A percentile compares a stretch with the other conserved stretches of the same genome.
Conservation (phyloP, 768 basidiomycete genomes). For the Boletus insuetus region DNA sequence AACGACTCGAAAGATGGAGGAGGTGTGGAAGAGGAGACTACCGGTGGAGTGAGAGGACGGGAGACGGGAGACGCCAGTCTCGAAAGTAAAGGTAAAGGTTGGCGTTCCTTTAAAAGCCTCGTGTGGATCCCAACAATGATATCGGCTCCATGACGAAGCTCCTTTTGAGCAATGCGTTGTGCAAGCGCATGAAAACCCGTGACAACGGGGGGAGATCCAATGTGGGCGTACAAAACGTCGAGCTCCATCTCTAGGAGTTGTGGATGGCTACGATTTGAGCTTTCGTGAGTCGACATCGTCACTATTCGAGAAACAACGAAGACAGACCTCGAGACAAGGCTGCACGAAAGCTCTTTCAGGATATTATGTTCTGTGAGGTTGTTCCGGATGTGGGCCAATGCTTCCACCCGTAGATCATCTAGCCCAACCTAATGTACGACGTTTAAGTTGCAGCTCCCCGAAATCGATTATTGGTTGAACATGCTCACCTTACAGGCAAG, state of each 20-base stretch:
- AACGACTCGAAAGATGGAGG: no score
- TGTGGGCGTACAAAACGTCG: constrained; percentile 16
- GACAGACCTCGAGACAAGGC: constrained; percentile 18
- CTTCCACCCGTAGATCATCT: constrained; percentile 13
- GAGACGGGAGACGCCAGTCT: no score
- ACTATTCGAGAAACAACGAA: background rate
- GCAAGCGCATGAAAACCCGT: constrained; percentile 10
- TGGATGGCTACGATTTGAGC: constrained; percentile 5
- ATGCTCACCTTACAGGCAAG: constrained; percentile 37
- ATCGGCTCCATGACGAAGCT: constrained; percentile 21
- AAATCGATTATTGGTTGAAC: background rate
- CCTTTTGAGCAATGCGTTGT: constrained; percentile 14
- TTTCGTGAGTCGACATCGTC: background rate
- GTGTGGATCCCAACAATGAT: constrained; percentile 22
- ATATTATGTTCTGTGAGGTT: constrained; percentile 24
- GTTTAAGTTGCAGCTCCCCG: background rate
- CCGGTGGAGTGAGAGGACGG: no score
- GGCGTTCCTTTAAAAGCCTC: constrained; percentile 11
- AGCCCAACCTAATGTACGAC: constrained; percentile 18
- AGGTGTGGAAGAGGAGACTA: no score
- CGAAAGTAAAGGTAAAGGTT: background rate
- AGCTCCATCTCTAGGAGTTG: constrained; percentile 24
- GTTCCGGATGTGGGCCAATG: constrained; percentile 15
- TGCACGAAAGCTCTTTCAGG: constrained; percentile 21
- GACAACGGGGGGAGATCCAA: constrained; percentile 15